These are phyloP conservation scores for Pistacia atlantica DNA, from an alignment of 345 rosid genomes.

Conservation along the genomic window DNA sequence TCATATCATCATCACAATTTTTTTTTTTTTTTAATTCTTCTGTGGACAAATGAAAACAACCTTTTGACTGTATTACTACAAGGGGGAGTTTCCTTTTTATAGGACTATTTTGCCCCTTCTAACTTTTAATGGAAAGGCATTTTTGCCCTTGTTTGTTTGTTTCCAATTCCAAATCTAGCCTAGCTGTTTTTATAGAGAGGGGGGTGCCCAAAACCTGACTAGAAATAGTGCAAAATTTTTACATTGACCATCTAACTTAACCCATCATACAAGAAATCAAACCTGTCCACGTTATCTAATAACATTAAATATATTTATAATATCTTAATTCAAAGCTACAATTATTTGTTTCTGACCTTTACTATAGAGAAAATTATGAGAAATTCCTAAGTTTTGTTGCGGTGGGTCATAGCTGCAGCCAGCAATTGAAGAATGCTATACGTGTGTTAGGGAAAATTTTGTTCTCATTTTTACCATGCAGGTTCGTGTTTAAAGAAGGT, in stretches of 20 bases:
- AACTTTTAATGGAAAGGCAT: background rate
- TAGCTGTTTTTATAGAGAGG: background rate
- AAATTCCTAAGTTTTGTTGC: too few relatives aligned
- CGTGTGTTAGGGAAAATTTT: background rate
- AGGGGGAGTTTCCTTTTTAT: too few relatives aligned
- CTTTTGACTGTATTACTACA: background rate
- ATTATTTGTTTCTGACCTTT: too few relatives aligned
- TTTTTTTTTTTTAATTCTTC: conserved; percentile 22
- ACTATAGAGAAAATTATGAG: too few relatives aligned
- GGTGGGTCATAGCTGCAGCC: background rate
- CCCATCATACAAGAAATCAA: too few relatives aligned
- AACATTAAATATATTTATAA: too few relatives aligned
- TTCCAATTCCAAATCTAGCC: background rate
- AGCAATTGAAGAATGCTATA: background rate
- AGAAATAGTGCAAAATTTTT: background rate
- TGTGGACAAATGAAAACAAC: background rate
- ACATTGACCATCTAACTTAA: background rate
- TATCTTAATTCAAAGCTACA: too few relatives aligned
- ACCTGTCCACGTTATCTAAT: too few relatives aligned
- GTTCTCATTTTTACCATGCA: background rate
- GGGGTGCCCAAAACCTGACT: conserved; percentile 2
- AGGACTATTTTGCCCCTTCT: background rate
- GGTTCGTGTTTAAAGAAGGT: background rate
- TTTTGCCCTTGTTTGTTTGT: background rate
- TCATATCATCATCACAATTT: conserved; percentile 33